Evolutionary conservation across 2,329 filamentous ascomycete genomes (phyloP), one percentile per base, ranked within the genome.

Genomic region (Colletotrichum tanaceti): DNA sequence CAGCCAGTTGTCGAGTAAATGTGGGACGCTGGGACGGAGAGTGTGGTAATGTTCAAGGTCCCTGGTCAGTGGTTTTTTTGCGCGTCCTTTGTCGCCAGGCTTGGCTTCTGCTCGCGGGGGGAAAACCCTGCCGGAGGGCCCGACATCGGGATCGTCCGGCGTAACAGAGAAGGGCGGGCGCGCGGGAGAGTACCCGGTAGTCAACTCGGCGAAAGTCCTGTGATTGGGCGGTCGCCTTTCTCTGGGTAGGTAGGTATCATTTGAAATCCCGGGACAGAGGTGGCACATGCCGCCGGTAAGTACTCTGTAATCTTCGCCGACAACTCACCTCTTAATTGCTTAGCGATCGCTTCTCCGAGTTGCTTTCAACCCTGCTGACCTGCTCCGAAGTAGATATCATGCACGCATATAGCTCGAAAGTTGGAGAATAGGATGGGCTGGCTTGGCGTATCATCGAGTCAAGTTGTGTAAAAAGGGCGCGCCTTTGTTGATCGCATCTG

Each of bases 101-200:
- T 59, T 59, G 35, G 32, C 38, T 39, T 58, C 24, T 35, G 32
- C 32, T 22, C 20, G 11, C 32, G 16, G 24, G 28, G 28, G 64
- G 35, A 65, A 64, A 65, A 65, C 54, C 65, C 64, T 54, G 32
- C 32, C 50, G 50, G 32, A 16, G 65, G 49, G 57, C 62, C 66
- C 66, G 66, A 69, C 53, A 58, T 69, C 66, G 66, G 66, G 66
- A 69, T 69, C 66, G 66, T 65, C 66, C 66, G 62, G 62, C 55
- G 50, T 60, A 44, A 39, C 20, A 43, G 38, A 20, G 32, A 50
- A 32, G 28, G 24, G 39, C 32, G 35, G 35, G n/a, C n/a, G n/a
- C n/a, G 58, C 58, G 65, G 55, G 64, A 64, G 63, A 52, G 57
- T 55, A 28, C 63, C 62, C 60, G 53, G 65, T 28, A 62, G 39